Conservation (phyloP, 768 basidiomycete genomes). For the Podaxis sp. region DNA sequence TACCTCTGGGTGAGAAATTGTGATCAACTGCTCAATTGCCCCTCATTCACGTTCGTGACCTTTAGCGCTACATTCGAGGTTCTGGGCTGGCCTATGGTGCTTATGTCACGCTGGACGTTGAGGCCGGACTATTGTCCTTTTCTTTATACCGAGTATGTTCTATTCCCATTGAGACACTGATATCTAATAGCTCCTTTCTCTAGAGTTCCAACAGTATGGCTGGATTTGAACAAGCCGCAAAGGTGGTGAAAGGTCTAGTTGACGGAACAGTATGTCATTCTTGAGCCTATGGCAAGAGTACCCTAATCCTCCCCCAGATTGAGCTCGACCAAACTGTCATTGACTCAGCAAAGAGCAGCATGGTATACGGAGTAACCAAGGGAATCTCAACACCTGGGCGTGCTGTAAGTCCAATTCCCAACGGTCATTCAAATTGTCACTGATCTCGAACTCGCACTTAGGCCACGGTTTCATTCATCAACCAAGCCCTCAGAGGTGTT, state of each 20-base stretch:
- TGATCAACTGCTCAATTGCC: slow-evolving; percentile 8
- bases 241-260: slow-evolving; percentile 75
- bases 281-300: neutral
- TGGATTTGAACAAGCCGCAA: slow-evolving; percentile 79
- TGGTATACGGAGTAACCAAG: slow-evolving; percentile 82
- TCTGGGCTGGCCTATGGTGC: slow-evolving; percentile 96
- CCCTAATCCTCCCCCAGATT: slow-evolving; percentile 47
- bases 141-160: slow-evolving; percentile 71
- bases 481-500: slow-evolving; percentile 89
- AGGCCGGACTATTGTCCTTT: slow-evolving; percentile 76
- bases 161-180: neutral
- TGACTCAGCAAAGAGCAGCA: slow-evolving; percentile 89
- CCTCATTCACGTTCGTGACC: neutral
- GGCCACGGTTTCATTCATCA: slow-evolving; percentile 83
- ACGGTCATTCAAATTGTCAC: neutral
- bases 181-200: slow-evolving; percentile 1
- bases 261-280: slow-evolving; percentile 68
- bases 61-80: slow-evolving; percentile 86
- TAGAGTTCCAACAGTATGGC: slow-evolving; percentile 80
- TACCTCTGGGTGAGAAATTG: slow-evolving; percentile 75
- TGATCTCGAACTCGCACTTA: slow-evolving; percentile 27
- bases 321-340: slow-evolving; percentile 76
- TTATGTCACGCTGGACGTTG: slow-evolving; percentile 68
- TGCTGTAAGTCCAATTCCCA: slow-evolving; percentile 57
- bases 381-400: slow-evolving; percentile 82